phyloP scores from a whole-genome alignment of 1,284 basidiomycete species.

The Cryptococcus sp. region DNA sequence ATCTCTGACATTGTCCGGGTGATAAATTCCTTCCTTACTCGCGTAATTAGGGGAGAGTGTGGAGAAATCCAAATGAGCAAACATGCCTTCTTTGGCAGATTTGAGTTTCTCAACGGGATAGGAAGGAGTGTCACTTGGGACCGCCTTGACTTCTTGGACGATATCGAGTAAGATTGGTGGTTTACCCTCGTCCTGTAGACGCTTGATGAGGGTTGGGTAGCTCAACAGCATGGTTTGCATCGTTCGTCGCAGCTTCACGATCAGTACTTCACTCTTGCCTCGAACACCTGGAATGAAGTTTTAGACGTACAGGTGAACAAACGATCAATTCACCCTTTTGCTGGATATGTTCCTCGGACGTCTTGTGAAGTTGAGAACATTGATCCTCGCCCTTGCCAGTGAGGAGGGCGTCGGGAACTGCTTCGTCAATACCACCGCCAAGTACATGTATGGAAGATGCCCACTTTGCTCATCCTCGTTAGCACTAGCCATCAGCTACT shows the following conservation, averaged over 20 bases:
- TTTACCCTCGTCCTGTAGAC: constrained; percentile 14
- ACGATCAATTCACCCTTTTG: constrained; percentile 42
- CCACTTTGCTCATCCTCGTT: not conserved
- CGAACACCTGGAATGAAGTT: not conserved
- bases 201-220: constrained; percentile 30
- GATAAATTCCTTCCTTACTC: constrained; percentile 43
- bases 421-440: not conserved
- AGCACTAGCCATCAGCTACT: not conserved
- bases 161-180: constrained; percentile 40
- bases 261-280: not conserved
- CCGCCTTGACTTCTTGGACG: constrained; percentile 40
- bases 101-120: constrained; percentile 29
- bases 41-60: constrained; percentile 36
- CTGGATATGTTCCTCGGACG: constrained; percentile 18
- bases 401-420: constrained; percentile 44
- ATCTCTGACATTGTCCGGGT: constrained; percentile 27
- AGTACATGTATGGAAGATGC: not conserved
- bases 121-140: constrained; percentile 44
- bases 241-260: constrained; percentile 37
- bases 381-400: constrained; percentile 43
- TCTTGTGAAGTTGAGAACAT: constrained; percentile 29
- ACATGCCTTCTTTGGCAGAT: constrained; percentile 36
- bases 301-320: constrained; percentile 34
- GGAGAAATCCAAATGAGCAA: constrained; percentile 41
- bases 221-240: constrained; percentile 46